Percentiles rank a stretch among this genome's conserved stretches.
Conservation (phyloP, 306 rosid genomes). For the Vigna trinervia region DNA sequence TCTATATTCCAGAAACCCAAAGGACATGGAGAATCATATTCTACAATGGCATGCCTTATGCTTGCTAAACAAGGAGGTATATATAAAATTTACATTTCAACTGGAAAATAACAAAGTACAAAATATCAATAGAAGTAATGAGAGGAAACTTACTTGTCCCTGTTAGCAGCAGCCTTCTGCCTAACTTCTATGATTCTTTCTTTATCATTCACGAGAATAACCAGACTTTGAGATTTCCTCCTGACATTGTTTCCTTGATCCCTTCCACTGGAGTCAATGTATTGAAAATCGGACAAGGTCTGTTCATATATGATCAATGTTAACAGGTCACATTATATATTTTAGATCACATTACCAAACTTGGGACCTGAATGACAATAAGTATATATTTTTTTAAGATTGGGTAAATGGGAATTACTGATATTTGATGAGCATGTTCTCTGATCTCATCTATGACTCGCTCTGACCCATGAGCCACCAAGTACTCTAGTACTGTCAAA, state of each 20-base stretch:
- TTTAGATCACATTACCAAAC: slow-evolving; percentile 30
- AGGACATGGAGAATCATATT: slow-evolving; percentile 19
- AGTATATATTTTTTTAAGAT: slow-evolving; percentile 24
- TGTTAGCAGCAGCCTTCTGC: slow-evolving; percentile 88
- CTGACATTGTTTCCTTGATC: slow-evolving; percentile 96
- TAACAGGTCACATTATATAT: slow-evolving; percentile 37
- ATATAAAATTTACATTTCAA: slow-evolving; percentile 3
- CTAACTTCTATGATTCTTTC: slow-evolving; percentile 85
- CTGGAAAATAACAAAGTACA: slow-evolving; percentile 6
- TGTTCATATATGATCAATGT: slow-evolving; percentile 50
- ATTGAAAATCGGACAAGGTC: slow-evolving; percentile 85
- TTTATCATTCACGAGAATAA: slow-evolving; percentile 86
- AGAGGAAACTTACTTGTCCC: slow-evolving; percentile 77
- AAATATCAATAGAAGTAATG: slow-evolving; percentile 17
- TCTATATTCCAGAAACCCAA: slow-evolving; percentile 34
- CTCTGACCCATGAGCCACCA: slow-evolving; percentile 96
- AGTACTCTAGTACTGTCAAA: slow-evolving; percentile 89
- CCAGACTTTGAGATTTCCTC: slow-evolving; percentile 87
- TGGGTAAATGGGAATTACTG: slow-evolving; percentile 59
- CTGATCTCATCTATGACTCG: slow-evolving; percentile 93
- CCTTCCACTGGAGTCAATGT: slow-evolving; percentile 90
- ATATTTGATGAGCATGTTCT: slow-evolving; percentile 97
- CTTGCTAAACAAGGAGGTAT: slow-evolving; percentile 18
- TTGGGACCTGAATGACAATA: slow-evolving; percentile 4
- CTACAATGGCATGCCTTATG: not conserved